Conservation (phyloP, 495 filamentous ascomycete species). For the Parathielavia hyrcaniae region DNA sequence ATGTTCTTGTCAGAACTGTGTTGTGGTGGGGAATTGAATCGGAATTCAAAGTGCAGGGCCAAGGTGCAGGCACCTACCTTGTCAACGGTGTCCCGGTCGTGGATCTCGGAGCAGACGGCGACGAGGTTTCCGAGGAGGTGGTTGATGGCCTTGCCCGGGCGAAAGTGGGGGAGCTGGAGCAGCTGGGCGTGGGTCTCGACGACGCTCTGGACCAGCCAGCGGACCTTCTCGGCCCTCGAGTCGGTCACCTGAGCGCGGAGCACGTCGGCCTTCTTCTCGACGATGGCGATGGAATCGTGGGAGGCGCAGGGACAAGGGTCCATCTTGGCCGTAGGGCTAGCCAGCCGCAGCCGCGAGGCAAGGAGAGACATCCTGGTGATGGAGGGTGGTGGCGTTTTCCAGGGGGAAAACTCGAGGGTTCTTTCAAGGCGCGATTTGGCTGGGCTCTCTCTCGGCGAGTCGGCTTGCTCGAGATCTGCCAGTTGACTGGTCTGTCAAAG, state of each 20-base stretch:
- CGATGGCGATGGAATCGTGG: conserved; percentile 21
- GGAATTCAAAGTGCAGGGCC: neutral
- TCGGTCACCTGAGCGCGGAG: conserved; percentile 12
- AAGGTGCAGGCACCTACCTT: no score
- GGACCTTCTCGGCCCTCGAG: conserved; percentile 10
- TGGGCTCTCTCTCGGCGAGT: no score
- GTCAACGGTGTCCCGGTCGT: conserved; percentile 21
- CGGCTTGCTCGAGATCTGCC: no score
- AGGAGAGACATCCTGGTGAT: conserved; percentile 13
- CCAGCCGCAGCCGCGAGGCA: conserved; percentile 20
- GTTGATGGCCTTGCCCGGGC: conserved; percentile 23
- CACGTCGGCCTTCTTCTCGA: conserved; percentile 26
- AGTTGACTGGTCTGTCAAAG: no score
- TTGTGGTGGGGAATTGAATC: neutral
- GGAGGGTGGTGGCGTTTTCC: neutral
- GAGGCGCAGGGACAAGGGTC: conserved; percentile 15
- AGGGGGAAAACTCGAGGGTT: neutral
- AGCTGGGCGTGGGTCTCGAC: conserved; percentile 22
- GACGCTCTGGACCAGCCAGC: conserved; percentile 16
- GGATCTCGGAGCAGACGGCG: conserved; percentile 23
- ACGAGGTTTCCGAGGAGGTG: conserved; percentile 26
- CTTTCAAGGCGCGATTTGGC: neutral
- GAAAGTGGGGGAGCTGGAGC: conserved; percentile 17
- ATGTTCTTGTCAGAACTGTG: conserved; percentile 2
- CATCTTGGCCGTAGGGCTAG: conserved; percentile 11